Evolutionary conservation across 257 asterid genomes (phyloP).

Genomic region (Jacaranda mimosifolia): DNA sequence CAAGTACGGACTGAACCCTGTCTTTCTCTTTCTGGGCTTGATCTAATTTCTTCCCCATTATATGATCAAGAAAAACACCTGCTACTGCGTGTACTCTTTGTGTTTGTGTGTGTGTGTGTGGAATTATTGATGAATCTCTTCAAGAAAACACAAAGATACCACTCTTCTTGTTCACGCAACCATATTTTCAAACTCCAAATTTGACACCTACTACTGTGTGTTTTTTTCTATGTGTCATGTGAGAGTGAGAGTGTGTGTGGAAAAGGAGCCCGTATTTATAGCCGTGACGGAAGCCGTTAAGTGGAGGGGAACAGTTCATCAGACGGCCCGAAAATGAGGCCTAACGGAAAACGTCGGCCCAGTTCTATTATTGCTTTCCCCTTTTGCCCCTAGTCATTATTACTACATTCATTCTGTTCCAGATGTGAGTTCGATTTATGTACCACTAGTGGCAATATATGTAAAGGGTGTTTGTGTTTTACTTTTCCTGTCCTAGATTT

Average conservation of each 20-base stretch:
- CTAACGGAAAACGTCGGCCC: slow-evolving; percentile 72
- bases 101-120: not conserved
- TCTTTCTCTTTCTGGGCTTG: slow-evolving; percentile 65
- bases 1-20: slow-evolving; percentile 71
- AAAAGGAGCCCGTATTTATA: slow-evolving; percentile 59
- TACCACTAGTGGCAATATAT: slow-evolving; percentile 16
- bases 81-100: slow-evolving; percentile 16
- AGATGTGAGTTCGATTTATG: slow-evolving; percentile 3
- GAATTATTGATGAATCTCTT: slow-evolving; percentile 19
- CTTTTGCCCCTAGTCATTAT: slow-evolving; percentile 38
- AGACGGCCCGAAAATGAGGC: slow-evolving; percentile 58
- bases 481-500: slow-evolving; percentile 2
- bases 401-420: slow-evolving; percentile 32
- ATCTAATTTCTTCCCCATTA: slow-evolving; percentile 72
- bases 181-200: slow-evolving; percentile 49
- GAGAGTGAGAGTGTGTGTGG: slow-evolving; percentile 38
- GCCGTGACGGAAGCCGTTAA: slow-evolving; percentile 61
- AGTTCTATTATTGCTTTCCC: slow-evolving; percentile 34
- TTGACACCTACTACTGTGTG: slow-evolving; percentile 16
- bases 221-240: not conserved
- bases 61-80: slow-evolving; percentile 19
- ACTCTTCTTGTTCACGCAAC: slow-evolving; percentile 78
- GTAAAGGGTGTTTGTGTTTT: slow-evolving; percentile 22
- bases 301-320: slow-evolving; percentile 27
- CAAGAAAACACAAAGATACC: slow-evolving; percentile 65